Evolutionary conservation across 2,329 filamentous ascomycete genomes (phyloP), one percentile per base, ranked within the genome.

Genomic region (Penicillium sp.): DNA sequence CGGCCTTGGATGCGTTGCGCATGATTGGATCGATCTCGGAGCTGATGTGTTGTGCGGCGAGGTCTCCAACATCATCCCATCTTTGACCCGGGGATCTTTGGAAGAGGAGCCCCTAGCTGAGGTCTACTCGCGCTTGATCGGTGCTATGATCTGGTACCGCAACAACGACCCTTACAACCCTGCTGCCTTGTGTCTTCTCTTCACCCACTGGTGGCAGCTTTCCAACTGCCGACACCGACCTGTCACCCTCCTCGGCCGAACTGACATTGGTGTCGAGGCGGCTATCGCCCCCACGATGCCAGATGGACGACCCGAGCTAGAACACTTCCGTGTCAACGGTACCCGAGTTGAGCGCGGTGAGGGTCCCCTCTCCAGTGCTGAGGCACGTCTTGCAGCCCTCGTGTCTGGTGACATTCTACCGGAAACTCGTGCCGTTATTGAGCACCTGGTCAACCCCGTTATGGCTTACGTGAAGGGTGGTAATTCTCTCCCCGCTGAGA

Each of bases 111-210:
- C 58, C 1, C 19, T 61, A 19, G 21, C 45, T 5, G 58, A 61
- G 27, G 55, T 61, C 16, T 61, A 61, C 23, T 45, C 55, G 4
- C 58, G 55, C 16, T 44, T 61, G 26, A 50, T 54, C 33, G 58
- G 58, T 51, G 23, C 53, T 27, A 55, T 61, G 53, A 54, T 61
- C 44, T 61, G 58, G 58, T 61, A 58, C 46, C 55, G 58, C 11
- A 58, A 61, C 39, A 61, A 61, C 21, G 58, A 61, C 37, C 55
- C 58, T 8, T 61, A 61, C 46, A 61, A 61, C 50, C 58, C 58
- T 2, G 58, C 58, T n/a, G 52, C 58, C 14, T 53, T 61, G 6
- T 58, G 55, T 26, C 44, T 61, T 25, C 55, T 61, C 8, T 50
- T 50, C 31, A 61, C 58, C 6, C 58, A 61, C 55, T 61, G 55